Base-by-base conservation (phyloP, 495 filamentous ascomycete genomes). In the Penicillium cinerascens region DNA sequence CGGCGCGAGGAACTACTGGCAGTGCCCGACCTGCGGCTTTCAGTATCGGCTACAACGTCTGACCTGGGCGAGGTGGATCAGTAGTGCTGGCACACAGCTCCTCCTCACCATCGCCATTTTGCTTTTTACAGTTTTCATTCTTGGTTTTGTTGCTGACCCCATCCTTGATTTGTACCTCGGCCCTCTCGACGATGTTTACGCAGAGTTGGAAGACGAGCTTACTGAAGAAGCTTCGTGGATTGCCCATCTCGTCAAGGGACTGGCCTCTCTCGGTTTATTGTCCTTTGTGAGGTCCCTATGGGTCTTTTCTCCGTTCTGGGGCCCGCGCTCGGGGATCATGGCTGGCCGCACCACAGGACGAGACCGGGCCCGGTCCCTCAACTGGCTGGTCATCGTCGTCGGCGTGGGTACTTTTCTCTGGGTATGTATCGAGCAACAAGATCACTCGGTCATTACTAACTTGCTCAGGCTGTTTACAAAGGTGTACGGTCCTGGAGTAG, bases 91-190 rank as follows among this genome's bases (percentile, higher is more conserved):
- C 27, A 66, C 83, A 0, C 83, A 92, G 60, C 67, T 88, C 17
- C 56, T 64, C 0, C 67, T 96, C 49, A 96, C 92, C 1, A 42
- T 88, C 2, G 29, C 71, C 11, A 88, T 96, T 54, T 74, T 95
- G 42, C 27, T 89, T 11, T 49, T 85, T 33, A 78, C 84, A 40
- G 72, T 95, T 25, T 97, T 92, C 58, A 6, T 89, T 2, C 80
- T 95, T 54, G 91, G 91, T 47, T 97, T 97, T 60, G 70, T 97
- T 63, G 91, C 90, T 54, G 92, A 97, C 72, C 91, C 91, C 10
- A 89, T 97, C 58, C 88, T 98, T 64, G 87, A 88, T 54, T 73
- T 95, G 17, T 95, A 91, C 73, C 66, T 92, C 15, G 90, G 95
- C 63, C 89, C 89, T 0, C 68, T 84, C 47, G 75, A 74, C 23